A percentile compares a stretch with the other conserved stretches of the same genome.
Conservation (phyloP, 2,329 filamentous ascomycete species). For the Ophiostoma novo-ulmi region DNA sequence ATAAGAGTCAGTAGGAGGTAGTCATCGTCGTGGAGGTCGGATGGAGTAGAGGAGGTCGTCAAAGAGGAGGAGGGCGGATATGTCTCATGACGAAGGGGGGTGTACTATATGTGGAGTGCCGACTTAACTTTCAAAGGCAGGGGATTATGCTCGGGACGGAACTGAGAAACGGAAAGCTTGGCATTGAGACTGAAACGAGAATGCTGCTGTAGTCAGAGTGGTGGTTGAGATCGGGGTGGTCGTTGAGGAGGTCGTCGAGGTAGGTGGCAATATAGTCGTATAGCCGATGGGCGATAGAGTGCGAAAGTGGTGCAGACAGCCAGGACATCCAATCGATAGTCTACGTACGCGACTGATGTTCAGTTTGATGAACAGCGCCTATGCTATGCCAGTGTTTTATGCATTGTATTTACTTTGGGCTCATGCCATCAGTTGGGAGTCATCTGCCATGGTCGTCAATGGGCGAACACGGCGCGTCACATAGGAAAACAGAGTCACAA, state of each 20-base stretch:
- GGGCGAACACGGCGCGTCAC: neutral
- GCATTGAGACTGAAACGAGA: neutral
- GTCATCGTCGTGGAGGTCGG: neutral
- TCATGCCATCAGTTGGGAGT: neutral
- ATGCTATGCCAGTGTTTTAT: neutral
- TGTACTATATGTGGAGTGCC: conserved; percentile 3
- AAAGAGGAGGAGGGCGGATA: neutral
- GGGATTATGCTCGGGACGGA: neutral
- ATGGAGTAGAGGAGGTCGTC: neutral
- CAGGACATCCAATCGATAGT: neutral
- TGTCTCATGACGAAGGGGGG: conserved; percentile 6
- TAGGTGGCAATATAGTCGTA: neutral
- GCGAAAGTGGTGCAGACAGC: neutral
- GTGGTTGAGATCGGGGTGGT: neutral
- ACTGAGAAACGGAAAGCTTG: neutral
- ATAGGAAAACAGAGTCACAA: neutral
- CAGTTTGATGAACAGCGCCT: neutral
- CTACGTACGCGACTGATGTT: neutral
- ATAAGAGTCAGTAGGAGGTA: neutral
- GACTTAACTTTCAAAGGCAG: neutral
- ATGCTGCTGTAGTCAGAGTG: neutral
- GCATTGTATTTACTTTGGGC: neutral
- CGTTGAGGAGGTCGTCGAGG: neutral
- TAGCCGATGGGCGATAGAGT: neutral
- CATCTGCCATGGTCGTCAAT: neutral